phyloP scores from a whole-genome alignment of 306 rosid genomes.

The Castanea mollissima region DNA sequence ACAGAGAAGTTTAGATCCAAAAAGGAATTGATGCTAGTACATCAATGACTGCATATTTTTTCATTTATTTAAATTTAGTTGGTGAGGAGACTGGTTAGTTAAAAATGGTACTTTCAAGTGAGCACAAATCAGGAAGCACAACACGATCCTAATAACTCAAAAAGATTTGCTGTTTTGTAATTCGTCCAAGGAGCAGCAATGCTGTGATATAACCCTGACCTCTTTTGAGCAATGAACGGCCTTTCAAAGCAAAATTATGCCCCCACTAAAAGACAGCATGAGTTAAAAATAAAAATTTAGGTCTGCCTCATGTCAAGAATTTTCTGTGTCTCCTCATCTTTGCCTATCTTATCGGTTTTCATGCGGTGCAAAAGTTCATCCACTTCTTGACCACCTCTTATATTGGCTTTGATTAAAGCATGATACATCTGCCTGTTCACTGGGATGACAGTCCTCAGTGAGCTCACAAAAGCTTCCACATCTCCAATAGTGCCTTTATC shows the following conservation, averaged over 20 bases:
- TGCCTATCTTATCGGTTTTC: slow-evolving; percentile 49
- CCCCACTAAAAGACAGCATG: neutral
- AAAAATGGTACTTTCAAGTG: neutral
- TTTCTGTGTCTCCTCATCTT: slow-evolving; percentile 38
- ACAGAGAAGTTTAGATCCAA: neutral
- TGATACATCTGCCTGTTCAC: slow-evolving; percentile 47
- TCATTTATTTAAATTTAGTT: too few species aligned
- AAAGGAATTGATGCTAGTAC: neutral
- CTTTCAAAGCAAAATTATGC: neutral
- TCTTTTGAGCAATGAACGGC: neutral
- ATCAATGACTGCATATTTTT: neutral
- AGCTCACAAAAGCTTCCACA: slow-evolving; percentile 50
- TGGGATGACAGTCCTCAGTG: slow-evolving; percentile 38
- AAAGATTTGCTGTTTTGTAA: neutral
- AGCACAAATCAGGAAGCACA: neutral
- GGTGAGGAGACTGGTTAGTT: neutral
- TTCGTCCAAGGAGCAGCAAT: neutral
- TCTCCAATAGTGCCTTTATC: slow-evolving; percentile 55
- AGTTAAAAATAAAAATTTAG: slow-evolving; percentile 15
- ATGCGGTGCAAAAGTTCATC: slow-evolving; percentile 43
- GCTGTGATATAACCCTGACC: neutral
- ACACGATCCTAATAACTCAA: neutral
- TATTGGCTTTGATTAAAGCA: slow-evolving; percentile 50
- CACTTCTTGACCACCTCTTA: slow-evolving; percentile 55
- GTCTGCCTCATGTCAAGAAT: slow-evolving; percentile 32